These are phyloP conservation scores for Eucalyptus marginata DNA, from an alignment of 345 rosid genomes.

Conservation along the genomic window DNA sequence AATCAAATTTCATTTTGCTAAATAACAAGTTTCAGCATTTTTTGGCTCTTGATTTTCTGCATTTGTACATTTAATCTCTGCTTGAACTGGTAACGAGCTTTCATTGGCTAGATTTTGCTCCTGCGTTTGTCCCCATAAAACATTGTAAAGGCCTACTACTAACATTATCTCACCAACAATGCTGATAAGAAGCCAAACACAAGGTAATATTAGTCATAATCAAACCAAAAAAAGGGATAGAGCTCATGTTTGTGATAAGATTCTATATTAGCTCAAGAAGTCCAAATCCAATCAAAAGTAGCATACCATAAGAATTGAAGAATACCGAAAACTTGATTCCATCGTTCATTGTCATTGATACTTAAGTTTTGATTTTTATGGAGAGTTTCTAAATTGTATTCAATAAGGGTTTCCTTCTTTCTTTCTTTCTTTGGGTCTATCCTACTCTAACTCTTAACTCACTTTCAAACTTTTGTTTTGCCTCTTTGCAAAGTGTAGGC, in stretches of 20 bases:
- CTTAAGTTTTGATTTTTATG: not conserved
- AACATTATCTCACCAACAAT: conserved; percentile 47
- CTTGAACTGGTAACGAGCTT: not conserved
- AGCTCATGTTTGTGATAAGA: not conserved
- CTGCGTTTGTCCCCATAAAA: conserved; percentile 60
- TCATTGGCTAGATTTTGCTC: not conserved
- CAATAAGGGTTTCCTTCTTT: not conserved
- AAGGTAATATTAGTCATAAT: not conserved
- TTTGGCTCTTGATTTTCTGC: not conserved
- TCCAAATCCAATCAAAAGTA: not conserved
- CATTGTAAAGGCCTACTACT: conserved; percentile 67
- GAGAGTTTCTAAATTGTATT: not conserved
- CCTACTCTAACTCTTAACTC: no score
- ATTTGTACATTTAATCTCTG: not conserved
- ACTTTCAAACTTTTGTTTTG: no score
- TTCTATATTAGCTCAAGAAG: not conserved
- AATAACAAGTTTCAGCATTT: not conserved
- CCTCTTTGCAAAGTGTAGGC: no score
- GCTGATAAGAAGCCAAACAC: conserved; percentile 10
- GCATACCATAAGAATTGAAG: not conserved
- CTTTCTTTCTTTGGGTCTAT: no score
- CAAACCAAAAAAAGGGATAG: not conserved
- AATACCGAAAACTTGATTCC: not conserved
- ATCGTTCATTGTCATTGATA: not conserved
- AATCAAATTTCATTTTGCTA: not conserved